Base-by-base conservation (phyloP, 2,329 filamentous ascomycete genomes). In the Pyrenochaeta sp. region DNA sequence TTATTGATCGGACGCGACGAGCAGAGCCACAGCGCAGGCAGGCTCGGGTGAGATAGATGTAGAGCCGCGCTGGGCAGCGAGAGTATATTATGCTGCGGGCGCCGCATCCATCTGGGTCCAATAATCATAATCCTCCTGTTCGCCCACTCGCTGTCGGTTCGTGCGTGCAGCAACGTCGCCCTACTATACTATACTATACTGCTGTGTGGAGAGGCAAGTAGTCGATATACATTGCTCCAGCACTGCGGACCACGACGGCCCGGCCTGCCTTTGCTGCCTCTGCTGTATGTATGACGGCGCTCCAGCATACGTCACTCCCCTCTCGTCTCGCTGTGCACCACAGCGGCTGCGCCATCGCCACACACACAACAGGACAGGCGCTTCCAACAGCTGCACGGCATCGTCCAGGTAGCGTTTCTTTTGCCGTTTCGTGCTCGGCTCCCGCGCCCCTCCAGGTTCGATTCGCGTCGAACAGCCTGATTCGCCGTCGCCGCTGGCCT, bases 401-500 rank as follows among this genome's bases (percentile, higher is more conserved):
- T 44, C 42, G 42, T 22, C 42, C 42, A 39, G 22, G 25, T 44
- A n/a, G 53, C 22, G 51, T 64, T 66, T 55, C 65, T 66, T 59
- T 66, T 65, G 52, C 66, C 61, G 64, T 62, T 53, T 59, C 43
- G 36, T 52, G 47, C 54, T 64, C 64, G 64, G 64, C 62, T 61
- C 48, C 56, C 54, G 67, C 62, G 65, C 63, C 54, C 54, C 58
- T 57, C 56, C 39, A 28, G 46, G 56, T 52, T 61, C 57, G 32
- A 58, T 61, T 51, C 58, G 64, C 64, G 51, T 58, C 62, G 56
- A 57, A 50, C 62, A 46, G 30, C 54, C 61, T 69, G 63, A 66
- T 71, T 73, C 67, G 71, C 67, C 63, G 63, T 65, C 62, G 37
- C n/a, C 53, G 45, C 56, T 61, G 55, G 59, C 62, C 43, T 51